phyloP scores from a whole-genome alignment of 768 basidiomycete genomes.

The Suillus americanus region DNA sequence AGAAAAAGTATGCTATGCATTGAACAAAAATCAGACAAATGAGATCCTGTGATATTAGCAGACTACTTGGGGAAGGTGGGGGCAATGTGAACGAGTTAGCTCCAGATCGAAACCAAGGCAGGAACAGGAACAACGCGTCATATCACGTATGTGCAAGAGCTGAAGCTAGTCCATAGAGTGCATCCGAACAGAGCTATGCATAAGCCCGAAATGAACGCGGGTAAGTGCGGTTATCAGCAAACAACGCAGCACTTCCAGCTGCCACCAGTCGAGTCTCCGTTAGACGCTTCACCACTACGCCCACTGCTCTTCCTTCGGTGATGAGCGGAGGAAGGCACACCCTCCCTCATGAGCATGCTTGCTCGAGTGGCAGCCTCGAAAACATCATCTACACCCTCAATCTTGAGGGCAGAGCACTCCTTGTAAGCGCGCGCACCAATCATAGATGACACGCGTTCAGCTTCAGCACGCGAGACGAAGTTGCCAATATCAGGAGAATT shows the following conservation, averaged over 20 bases:
- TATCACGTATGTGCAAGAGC: slow-evolving; percentile 5
- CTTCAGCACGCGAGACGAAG: slow-evolving; percentile 77
- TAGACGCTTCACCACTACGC: slow-evolving; percentile 31
- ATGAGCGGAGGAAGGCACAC: slow-evolving; percentile 55
- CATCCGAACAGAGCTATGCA: neutral
- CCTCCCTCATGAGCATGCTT: slow-evolving; percentile 94
- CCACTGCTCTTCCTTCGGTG: slow-evolving; percentile 57
- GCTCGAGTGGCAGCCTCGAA: slow-evolving; percentile 97
- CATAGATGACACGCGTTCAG: slow-evolving; percentile 73
- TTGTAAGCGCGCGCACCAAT: slow-evolving; percentile 95
- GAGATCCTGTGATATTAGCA: slow-evolving; percentile 18
- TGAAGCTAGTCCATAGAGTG: slow-evolving; percentile 3
- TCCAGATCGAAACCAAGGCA: slow-evolving; percentile 1
- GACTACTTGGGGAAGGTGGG: neutral
- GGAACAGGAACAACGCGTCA: slow-evolving; percentile 3
- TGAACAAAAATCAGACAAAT: slow-evolving; percentile 14
- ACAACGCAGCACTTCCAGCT: slow-evolving; percentile 66
- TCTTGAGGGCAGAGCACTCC: slow-evolving; percentile 89
- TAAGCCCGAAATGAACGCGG: neutral
- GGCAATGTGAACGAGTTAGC: slow-evolving; percentile 3
- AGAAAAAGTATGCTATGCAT: slow-evolving; percentile 16
- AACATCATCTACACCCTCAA: slow-evolving; percentile 93
- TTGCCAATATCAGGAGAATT: slow-evolving; percentile 45
- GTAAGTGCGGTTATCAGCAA: slow-evolving; percentile 40
- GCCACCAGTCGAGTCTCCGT: slow-evolving; percentile 43